Evolutionary conservation across 2,329 filamentous ascomycete species (phyloP).

Genomic region (Hortaea sp.): DNA sequence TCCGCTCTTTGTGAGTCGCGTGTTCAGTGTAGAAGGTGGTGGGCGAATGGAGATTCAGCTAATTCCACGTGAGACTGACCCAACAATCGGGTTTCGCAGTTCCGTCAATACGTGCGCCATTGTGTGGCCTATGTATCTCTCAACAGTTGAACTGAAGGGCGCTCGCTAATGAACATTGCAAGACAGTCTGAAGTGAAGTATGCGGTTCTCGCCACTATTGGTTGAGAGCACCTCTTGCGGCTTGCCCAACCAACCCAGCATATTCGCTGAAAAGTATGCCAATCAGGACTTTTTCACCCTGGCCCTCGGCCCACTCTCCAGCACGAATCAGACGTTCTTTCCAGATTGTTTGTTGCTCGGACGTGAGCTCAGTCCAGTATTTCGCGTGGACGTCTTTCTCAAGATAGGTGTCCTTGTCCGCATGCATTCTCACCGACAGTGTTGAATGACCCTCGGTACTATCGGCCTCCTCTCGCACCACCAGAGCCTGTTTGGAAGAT

Average conservation of each 20-base stretch:
- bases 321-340: slow-evolving; percentile 57
- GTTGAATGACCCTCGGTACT: slow-evolving; percentile 19
- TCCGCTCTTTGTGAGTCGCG: no score
- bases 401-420: slow-evolving; percentile 32
- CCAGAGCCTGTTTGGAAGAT: slow-evolving; percentile 26
- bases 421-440: slow-evolving; percentile 25
- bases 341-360: slow-evolving; percentile 57
- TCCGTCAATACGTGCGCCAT: no score
- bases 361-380: slow-evolving; percentile 61
- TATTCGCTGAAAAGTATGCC: slow-evolving; percentile 69
- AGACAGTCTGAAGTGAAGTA: neutral
- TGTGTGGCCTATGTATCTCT: no score
- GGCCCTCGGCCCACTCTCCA: slow-evolving; percentile 68
- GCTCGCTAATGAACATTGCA: neutral
- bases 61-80: no score
- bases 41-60: no score
- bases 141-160: no score
- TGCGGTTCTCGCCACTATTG: no score
- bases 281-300: slow-evolving; percentile 67
- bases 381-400: slow-evolving; percentile 40
- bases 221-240: neutral
- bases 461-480: slow-evolving; percentile 27
- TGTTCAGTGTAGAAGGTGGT: no score
- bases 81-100: no score
- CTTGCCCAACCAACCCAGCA: slow-evolving; percentile 48